Evolutionary conservation across 768 basidiomycete genomes (phyloP), one percentile per base, ranked within the genome.

Genomic region (Lactarius tabidus): DNA sequence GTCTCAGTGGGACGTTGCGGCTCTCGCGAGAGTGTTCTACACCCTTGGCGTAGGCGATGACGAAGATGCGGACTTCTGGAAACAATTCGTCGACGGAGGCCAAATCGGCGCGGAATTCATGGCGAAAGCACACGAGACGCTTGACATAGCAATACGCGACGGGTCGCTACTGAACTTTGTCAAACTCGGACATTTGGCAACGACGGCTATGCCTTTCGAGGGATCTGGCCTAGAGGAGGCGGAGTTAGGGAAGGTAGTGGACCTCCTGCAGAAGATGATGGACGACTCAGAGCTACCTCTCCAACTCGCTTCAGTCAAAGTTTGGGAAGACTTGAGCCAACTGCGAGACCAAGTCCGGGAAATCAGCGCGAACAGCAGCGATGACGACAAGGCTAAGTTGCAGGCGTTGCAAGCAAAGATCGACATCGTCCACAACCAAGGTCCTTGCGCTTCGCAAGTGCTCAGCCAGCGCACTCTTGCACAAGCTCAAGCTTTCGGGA

Each of bases 141-240:
- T 51, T 20, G 12, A 38, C 36, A 15, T 26, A 1, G 41, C 60
- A 3, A 7, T 20, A 29, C 54, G 45, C 29, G 55, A 65, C 28
- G 64, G 64, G 8, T 53, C 59, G 7, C 45, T 65, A 9, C 36
- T 65, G 59, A 65, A 61, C 35, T 61, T 65, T 23, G 56, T 45
- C 60, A 31, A 33, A 12, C 55, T 65, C 6, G 59, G 43, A 31
- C 45, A 51, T 29, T n/a, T 65, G 55, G 59, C n/a, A 0, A 15
- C 31, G 7, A 35, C 38, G n/a, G 45, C 60, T 18, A 18, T 57
- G 5, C 64, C 54, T 17, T 38, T 51, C n/a, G n/a, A 41, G 3
- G 45, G 45, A 18, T 65, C 54, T 3, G 55, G 45, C 29, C 23
- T 65, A 38, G 29, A 33, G 29, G 2, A 12, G 0, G 8, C 4